Evolutionary conservation across 164 flowering plant genomes (phyloP), one percentile per base, ranked within the genome.

Genomic region (Magnolia kwangsiensis): DNA sequence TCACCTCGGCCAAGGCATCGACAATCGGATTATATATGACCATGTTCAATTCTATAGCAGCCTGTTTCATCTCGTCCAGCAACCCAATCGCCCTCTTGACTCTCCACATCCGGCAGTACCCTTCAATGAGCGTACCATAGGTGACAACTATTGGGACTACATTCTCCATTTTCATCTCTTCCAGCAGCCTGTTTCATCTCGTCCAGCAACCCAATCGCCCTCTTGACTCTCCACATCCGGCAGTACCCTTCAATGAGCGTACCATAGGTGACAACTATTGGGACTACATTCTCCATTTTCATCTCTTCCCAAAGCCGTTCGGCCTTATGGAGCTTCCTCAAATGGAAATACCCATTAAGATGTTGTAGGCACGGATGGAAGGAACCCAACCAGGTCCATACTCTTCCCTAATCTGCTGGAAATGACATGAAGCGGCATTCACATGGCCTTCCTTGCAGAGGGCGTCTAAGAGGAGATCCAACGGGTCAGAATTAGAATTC

Each of bases 191-290:
- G 74, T 79, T 80, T 87, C 96, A 93, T 95, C 76, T 92, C 92
- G 50, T 72, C 70, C 69, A 93, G 73, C 80, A 95, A 77, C 24
- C 86, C 92, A 66, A 91, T 86, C 5, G 96, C 98, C 78, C 72
- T 85, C 76, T 92, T 92, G 51, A 84, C 87, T 37, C 88, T 85
- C 10, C 87, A 78, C 95, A 86, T 86, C 72, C 89, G 67, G 71
- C 98, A 92, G 67, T 90, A 93, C 59, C 98, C 98, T 85, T 92
- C 96, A 21, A 92, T 85, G 72, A 92, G 86, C 13, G 93, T 91
- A 23, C 94, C 97, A 77, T 89, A 95, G 20, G 97, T 90, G 23
- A 90, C 95, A 78, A 90, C 87, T 72, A 73, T 73, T 0, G 82
- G 82, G 49, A 13, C 61, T 77, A 92, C 87, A 73, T 86, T 83